phyloP scores from a whole-genome alignment of 169 alveolate genomes.

The Eimeria praecox region DNA sequence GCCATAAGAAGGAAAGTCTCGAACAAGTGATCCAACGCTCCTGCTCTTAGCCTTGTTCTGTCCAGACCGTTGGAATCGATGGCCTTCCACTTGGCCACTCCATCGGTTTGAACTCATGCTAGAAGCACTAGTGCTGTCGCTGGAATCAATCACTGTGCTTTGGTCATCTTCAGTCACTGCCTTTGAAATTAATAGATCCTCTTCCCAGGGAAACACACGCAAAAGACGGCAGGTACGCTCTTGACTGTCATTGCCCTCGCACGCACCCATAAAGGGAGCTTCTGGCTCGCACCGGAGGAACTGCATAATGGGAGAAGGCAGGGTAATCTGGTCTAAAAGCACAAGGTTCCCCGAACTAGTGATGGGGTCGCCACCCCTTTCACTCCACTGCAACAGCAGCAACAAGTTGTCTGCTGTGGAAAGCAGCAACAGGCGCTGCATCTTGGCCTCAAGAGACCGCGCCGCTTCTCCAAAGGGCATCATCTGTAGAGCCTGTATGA shows the following conservation, averaged over 20 bases:
- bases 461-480: conserved; percentile 33
- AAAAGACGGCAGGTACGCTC: not conserved
- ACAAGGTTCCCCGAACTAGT: conserved; percentile 50
- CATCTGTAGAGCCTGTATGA: conserved; percentile 53
- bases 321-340: conserved; percentile 10
- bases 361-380: not conserved
- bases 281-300: conserved; percentile 40
- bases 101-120: not conserved
- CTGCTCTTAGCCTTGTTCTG: not conserved
- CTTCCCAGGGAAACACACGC: conserved; percentile 46
- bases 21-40: not conserved
- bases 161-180: not conserved
- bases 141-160: not conserved
- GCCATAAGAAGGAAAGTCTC: conserved; percentile 48
- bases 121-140: conserved; percentile 17
- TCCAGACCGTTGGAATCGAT: not conserved
- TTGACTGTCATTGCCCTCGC: not conserved
- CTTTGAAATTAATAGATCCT: not conserved
- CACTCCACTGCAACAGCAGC: conserved; percentile 69
- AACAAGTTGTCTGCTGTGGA: conserved; percentile 62
- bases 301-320: conserved; percentile 38
- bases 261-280: too few relatives aligned
- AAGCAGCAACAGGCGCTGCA: conserved; percentile 77
- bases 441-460: conserved; percentile 33
- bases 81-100: not conserved